Conservation (phyloP, 768 basidiomycete genomes). For the Pleurotus salmoneostramineus region DNA sequence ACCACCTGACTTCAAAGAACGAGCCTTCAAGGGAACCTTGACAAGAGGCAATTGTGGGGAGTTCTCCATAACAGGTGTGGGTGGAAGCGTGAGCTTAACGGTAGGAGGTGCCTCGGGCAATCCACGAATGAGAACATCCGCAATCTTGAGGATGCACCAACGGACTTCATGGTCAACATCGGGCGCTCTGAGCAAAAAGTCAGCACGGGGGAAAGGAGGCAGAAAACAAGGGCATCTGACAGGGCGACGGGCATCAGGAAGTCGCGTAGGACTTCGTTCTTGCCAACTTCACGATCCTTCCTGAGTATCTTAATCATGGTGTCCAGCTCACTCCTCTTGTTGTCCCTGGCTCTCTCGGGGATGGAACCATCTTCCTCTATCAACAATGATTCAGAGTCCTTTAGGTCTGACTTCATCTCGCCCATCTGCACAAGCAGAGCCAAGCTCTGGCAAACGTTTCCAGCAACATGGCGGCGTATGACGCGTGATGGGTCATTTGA, state of each 20-base stretch:
- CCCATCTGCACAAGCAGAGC: constrained; percentile 86
- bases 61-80: constrained; percentile 64
- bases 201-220: constrained; percentile 1
- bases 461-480: constrained; percentile 84
- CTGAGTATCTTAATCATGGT: constrained; percentile 82
- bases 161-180: constrained; percentile 86
- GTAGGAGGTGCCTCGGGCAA: constrained; percentile 83
- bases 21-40: constrained; percentile 47
- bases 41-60: constrained; percentile 52
- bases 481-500: constrained; percentile 79
- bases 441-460: constrained; percentile 81
- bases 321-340: constrained; percentile 80
- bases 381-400: constrained; percentile 72
- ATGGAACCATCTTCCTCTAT: constrained; percentile 84
- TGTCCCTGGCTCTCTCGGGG: constrained; percentile 67
- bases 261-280: constrained; percentile 76
- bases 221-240: constrained; percentile 40
- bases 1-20: constrained; percentile 32
- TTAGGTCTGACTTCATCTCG: constrained; percentile 75
- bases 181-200: constrained; percentile 45
- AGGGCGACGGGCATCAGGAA: constrained; percentile 77
- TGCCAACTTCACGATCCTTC: constrained; percentile 82
- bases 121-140: constrained; percentile 83
- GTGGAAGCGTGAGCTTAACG: constrained; percentile 76
- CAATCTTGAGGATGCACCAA: constrained; percentile 88